These are phyloP conservation scores for Sphagnum tenellum DNA, from an alignment of 225 moss, liverwort and hornwort species.

Conservation along the genomic window DNA sequence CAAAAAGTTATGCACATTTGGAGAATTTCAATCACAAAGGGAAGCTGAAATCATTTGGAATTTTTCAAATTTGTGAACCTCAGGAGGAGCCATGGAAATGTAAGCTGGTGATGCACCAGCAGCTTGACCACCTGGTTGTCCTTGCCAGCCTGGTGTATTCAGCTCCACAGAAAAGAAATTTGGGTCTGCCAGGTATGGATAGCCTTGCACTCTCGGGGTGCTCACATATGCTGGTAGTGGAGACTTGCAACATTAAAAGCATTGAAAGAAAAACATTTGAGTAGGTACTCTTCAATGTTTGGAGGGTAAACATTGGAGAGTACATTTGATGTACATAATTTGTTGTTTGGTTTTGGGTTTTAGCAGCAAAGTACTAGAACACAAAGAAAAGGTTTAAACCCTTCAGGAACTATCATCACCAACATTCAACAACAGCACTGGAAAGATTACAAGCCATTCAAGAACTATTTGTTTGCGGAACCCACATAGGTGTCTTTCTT, in stretches of 20 bases:
- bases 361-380: too few relatives aligned
- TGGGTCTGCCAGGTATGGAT: conserved; percentile 46
- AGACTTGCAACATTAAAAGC: conserved; percentile 19
- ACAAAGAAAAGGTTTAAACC: too few relatives aligned
- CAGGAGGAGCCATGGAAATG: conserved; percentile 52
- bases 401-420: too few relatives aligned
- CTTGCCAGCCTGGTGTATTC: conserved; percentile 24
- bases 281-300: too few relatives aligned
- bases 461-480: conserved; percentile 45
- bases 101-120: conserved; percentile 29
- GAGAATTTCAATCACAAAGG: too few relatives aligned
- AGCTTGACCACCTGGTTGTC: conserved; percentile 3
- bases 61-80: conserved; percentile 17
- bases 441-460: too few relatives aligned
- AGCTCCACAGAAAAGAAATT: conserved; percentile 29
- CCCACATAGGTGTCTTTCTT: conserved; percentile 54
- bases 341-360: too few relatives aligned
- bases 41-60: too few relatives aligned
- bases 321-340: too few relatives aligned
- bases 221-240: conserved; percentile 23
- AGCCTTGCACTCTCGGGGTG: conserved; percentile 34
- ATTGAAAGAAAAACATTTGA: too few relatives aligned
- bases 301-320: too few relatives aligned
- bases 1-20: background rate
- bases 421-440: too few relatives aligned